Evolutionary conservation across 768 basidiomycete genomes (phyloP).

Genomic region (Dacryopinax primogenitus): DNA sequence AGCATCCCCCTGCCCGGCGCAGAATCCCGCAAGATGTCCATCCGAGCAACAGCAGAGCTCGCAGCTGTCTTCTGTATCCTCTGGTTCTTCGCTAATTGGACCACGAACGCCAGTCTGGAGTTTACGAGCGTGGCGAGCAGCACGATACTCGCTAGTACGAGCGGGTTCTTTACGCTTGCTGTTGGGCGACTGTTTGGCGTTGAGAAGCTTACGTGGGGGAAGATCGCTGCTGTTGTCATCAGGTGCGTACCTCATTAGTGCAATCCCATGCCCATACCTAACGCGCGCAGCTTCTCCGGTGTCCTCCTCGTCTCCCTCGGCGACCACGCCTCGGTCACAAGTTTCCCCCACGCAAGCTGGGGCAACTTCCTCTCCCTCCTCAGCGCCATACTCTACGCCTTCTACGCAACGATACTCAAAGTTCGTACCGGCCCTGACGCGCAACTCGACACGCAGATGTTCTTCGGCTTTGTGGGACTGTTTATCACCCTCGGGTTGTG

Average conservation of each 20-base stretch:
- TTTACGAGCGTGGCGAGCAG: constrained; percentile 91
- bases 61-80: constrained; percentile 72
- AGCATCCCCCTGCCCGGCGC: background rate
- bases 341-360: constrained; percentile 34
- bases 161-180: constrained; percentile 85
- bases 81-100: constrained; percentile 94
- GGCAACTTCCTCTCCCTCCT: constrained; percentile 77
- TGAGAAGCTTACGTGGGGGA: constrained; percentile 58
- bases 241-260: constrained; percentile 42
- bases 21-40: constrained; percentile 32
- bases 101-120: constrained; percentile 66
- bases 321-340: constrained; percentile 31
- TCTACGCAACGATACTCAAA: constrained; percentile 83
- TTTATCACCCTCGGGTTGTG: constrained; percentile 67
- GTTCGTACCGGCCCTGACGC: constrained; percentile 70
- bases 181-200: constrained; percentile 73
- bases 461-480: constrained; percentile 87
- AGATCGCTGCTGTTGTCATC: constrained; percentile 61
- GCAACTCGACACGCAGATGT: constrained; percentile 81
- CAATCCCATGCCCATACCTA: background rate
- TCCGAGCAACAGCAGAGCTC: constrained; percentile 59
- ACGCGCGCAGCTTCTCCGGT: constrained; percentile 50
- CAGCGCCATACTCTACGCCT: constrained; percentile 77
- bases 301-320: constrained; percentile 82
- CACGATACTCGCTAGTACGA: constrained; percentile 78